Percentiles rank a stretch among this genome's conserved stretches.
Conservation (phyloP, 1,139 yeast species). For the Wickerhamomyces sp. region DNA sequence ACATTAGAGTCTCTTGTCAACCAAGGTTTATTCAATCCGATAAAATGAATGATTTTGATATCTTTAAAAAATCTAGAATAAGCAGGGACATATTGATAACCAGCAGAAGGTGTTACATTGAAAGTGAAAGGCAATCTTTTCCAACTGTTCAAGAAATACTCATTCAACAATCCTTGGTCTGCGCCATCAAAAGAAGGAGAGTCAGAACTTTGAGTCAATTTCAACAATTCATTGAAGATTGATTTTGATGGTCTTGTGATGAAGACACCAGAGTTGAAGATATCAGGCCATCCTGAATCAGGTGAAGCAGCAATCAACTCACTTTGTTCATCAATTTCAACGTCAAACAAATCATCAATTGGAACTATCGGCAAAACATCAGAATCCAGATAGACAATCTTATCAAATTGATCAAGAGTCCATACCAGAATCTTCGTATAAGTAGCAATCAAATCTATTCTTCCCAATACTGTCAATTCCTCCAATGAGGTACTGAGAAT, state of each 20-base stretch:
- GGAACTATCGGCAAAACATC: constrained; percentile 67
- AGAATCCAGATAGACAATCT: constrained; percentile 71
- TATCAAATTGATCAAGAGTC: constrained; percentile 53
- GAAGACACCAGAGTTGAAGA: constrained; percentile 86
- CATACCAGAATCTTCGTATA: constrained; percentile 72
- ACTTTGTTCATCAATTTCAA: constrained; percentile 28
- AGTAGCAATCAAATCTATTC: constrained; percentile 71
- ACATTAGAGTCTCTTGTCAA: constrained; percentile 10
- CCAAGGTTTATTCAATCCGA: constrained; percentile 88
- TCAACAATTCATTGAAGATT: constrained; percentile 41
- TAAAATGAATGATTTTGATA: constrained; percentile 69
- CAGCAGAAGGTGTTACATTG: constrained; percentile 77
- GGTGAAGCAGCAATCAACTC: constrained; percentile 60
- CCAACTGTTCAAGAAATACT: constrained; percentile 66
- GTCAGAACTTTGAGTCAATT: constrained; percentile 29
- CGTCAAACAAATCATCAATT: constrained; percentile 38
- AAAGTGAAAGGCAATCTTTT: constrained; percentile 67
- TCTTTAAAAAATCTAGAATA: constrained; percentile 49
- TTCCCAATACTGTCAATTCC: constrained; percentile 43
- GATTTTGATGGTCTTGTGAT: constrained; percentile 51
- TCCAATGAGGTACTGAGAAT: constrained; percentile 25
- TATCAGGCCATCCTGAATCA: constrained; percentile 92
- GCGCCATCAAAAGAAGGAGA: constrained; percentile 83
- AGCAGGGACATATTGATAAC: constrained; percentile 84
- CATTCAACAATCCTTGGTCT: constrained; percentile 88